Base-by-base conservation (phyloP, 495 filamentous ascomycete genomes). In the Aspergillus sclerotioniger region DNA sequence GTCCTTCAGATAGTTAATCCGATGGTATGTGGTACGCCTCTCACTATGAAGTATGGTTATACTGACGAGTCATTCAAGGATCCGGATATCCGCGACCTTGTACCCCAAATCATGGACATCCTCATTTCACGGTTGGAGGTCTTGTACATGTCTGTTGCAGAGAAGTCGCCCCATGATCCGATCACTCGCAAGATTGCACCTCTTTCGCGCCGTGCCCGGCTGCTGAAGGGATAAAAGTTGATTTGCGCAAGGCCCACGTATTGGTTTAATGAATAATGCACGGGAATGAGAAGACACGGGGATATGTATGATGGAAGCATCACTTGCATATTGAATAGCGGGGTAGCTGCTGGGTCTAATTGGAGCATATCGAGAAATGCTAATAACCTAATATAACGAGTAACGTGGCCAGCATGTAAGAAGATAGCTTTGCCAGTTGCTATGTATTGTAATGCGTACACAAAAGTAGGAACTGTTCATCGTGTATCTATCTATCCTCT, bases 101-200 rank as follows among this genome's bases (percentile, higher is more conserved):
- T 71, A 3, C 69, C 75, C 8, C 66, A 68, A 39, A 87, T 94
- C 62, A 88, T 95, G 83, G 79, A 82, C 17, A 81, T 90, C 41
- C 77, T 94, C 58, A 81, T 86, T 59, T 77, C 86, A 52, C 84
- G 90, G 31, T 76, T 92, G 39, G 86, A 93, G 61, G 75, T 75
- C 50, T 78, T 90, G 33, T 90, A 91, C 70, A 82, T 89, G 71
- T 76, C 78, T 41, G 81, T 90, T 60, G 85, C 82, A 54, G 79
- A 85, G 58, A 75, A 72, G 49, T 73, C 82, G 17, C 85, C 86
- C 13, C 77, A 83, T 46, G 84, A 90, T 65, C 79, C 81, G 3
- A 72, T 83, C 33, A 73, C 91, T 39, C 87, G 87, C 62, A 79
- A 78, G 59, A 86, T 92, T 39, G 77, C 83, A 3, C 67, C 72